These are phyloP conservation scores for Ensete glaucum DNA, from an alignment of 176 grass and related monocot genomes.

Conservation along the genomic window DNA sequence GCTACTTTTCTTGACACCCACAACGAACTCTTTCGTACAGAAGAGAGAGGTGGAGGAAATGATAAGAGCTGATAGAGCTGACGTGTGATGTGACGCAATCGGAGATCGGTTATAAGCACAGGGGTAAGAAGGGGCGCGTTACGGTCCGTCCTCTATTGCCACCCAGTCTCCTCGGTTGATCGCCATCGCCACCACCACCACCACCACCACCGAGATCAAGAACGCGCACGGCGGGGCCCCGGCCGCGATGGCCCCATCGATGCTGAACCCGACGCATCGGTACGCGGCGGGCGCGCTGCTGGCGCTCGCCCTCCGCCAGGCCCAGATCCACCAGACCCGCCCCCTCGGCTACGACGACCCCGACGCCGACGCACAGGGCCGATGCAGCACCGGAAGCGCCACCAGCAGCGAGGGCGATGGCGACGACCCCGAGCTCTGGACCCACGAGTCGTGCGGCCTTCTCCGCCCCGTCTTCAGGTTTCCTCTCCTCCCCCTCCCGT, in stretches of 20 bases:
- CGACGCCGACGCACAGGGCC: constrained; percentile 26
- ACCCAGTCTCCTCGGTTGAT: neutral
- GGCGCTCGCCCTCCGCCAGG: constrained; percentile 80
- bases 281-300: constrained; percentile 87
- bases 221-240: neutral
- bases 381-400: constrained; percentile 7
- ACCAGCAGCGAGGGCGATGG: constrained; percentile 35
- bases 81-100: too few species aligned
- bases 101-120: too few species aligned
- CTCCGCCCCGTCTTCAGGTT: constrained; percentile 87
- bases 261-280: constrained; percentile 64
- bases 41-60: too few species aligned
- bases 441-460: constrained; percentile 73
- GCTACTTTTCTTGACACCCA: too few species aligned
- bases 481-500: neutral
- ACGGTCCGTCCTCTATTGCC: too few species aligned
- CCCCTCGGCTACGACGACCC: constrained; percentile 57
- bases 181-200: too few species aligned
- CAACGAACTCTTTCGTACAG: too few species aligned
- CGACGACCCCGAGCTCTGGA: constrained; percentile 46
- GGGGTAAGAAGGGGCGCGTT: too few species aligned
- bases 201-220: neutral
- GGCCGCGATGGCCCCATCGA: constrained; percentile 45
- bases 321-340: constrained; percentile 76
- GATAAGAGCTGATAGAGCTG: too few species aligned